phyloP scores from a whole-genome alignment of 2,329 filamentous ascomycete genomes.

The Corinectria fuckeliana region DNA sequence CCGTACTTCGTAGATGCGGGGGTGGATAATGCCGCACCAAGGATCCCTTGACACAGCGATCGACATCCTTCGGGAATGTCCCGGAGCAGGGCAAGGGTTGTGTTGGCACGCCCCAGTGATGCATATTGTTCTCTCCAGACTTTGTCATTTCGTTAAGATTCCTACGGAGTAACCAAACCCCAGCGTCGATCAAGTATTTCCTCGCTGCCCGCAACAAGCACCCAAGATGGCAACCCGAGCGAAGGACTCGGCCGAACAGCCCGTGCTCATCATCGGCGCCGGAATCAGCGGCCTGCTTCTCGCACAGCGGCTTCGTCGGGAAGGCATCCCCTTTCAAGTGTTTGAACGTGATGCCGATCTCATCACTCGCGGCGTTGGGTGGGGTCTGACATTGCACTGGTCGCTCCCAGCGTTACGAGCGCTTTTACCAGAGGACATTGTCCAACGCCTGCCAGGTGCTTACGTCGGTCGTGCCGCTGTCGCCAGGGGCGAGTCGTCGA shows the following conservation, averaged over 20 bases:
- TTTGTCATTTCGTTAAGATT: not conserved
- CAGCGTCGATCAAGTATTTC: not conserved
- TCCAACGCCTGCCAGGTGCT: constrained; percentile 53
- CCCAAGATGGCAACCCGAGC: not conserved
- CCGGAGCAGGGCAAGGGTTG: too few species aligned
- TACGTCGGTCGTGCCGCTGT: constrained; percentile 62
- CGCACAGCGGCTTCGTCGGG: constrained; percentile 43
- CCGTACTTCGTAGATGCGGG: too few species aligned
- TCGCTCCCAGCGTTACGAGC: constrained; percentile 58
- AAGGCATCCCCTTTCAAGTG: constrained; percentile 51
- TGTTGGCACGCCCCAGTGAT: not conserved
- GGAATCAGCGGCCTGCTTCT: constrained; percentile 48
- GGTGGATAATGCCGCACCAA: not conserved
- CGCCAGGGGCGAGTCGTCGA: constrained; percentile 52
- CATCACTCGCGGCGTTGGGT: constrained; percentile 58
- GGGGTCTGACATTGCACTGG: constrained; percentile 71
- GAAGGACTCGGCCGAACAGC: not conserved
- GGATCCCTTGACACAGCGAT: not conserved
- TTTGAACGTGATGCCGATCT: constrained; percentile 61
- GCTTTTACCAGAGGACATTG: constrained; percentile 56
- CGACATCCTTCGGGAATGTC: not conserved
- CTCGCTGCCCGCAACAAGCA: not conserved
- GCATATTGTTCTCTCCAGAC: too few species aligned
- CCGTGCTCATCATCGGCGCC: constrained; percentile 47
- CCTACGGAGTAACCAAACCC: not conserved